Base-by-base conservation (phyloP, 805 yeast genomes). In the Pichia ethanolica region DNA sequence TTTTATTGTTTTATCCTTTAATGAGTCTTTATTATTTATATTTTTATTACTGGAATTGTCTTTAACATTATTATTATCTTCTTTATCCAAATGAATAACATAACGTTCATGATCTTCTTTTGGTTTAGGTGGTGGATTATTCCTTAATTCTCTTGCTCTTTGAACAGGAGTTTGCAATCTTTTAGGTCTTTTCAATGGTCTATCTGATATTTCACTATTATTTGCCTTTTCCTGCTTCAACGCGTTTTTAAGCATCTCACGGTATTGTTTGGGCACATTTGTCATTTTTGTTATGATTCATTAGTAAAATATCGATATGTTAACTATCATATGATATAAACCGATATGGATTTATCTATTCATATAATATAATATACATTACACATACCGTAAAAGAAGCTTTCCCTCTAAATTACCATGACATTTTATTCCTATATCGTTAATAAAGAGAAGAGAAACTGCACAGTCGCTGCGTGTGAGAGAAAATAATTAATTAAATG, bases 161-260 rank as follows among this genome's bases (percentile, higher is more conserved):
- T 45, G 51, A 13, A 44, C 51, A 7, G 51, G 51, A 13, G 51
- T 43, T 13, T 34, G 13, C 6, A 38, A 20, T 39, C 40, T 42
- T 46, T 52, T 59, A 26, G 61, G 50, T 34, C 53, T 54, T 46
- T 62, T 63, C 44, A 62, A 41, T 5, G 63, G 65, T 41, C 61
- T 48, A 13, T 48, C 51, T 25, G 27, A 7, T 35, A 5, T 11
- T 7, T n/a, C 10, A 13, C 25, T 27, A 34, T 14, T 20, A 11
- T 30, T 35, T 33, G 36, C 49, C 45, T 41, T 40, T 27, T 45
- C 42, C 10, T 20, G 35, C 37, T 48, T 42, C 44, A 59, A 47
- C 25, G 58, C 59, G 47, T 59, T 58, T 11, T 47, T 47, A 13
- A 61, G 53, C 50, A 61, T 49, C 14, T 56, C 61, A 26, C 56